phyloP scores from a whole-genome alignment of 192 early-diverging fungal species.

The Dispira parvispora region DNA sequence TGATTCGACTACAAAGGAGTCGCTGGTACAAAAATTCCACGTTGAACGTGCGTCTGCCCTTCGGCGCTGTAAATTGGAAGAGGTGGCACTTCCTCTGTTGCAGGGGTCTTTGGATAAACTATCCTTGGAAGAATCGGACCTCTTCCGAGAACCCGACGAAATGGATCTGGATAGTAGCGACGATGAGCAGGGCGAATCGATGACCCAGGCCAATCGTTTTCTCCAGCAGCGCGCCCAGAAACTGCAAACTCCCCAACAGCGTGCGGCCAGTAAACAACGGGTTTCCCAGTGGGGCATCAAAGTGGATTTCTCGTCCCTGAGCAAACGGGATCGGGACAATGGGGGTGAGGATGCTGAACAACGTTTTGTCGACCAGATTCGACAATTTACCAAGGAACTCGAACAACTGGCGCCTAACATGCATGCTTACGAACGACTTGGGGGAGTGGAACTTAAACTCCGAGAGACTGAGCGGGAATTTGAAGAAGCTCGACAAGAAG shows the following conservation, averaged over 20 bases:
- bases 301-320: constrained; percentile 13
- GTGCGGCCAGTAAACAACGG: constrained; percentile 10
- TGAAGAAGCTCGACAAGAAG: constrained; percentile 58
- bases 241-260: constrained; percentile 10
- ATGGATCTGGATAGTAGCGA: constrained; percentile 14
- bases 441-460: constrained; percentile 63
- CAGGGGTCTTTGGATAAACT: constrained; percentile 60
- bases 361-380: constrained; percentile 46
- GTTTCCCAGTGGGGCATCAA: constrained; percentile 11
- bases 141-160: constrained; percentile 2
- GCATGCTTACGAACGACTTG: constrained; percentile 72
- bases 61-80: constrained; percentile 82
- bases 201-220: constrained; percentile 3
- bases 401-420: constrained; percentile 85
- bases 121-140: constrained; percentile 42
- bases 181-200: constrained; percentile 34
- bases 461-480: constrained; percentile 70
- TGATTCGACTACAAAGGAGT: constrained; percentile 20
- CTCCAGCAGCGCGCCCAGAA: neutral
- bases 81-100: constrained; percentile 71
- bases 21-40: constrained; percentile 31
- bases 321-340: neutral
- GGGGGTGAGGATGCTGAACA: constrained; percentile 36
- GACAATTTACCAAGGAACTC: constrained; percentile 41
- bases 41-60: constrained; percentile 72